Conservation (phyloP, 257 asterid species). For the Mentha longifolia region DNA sequence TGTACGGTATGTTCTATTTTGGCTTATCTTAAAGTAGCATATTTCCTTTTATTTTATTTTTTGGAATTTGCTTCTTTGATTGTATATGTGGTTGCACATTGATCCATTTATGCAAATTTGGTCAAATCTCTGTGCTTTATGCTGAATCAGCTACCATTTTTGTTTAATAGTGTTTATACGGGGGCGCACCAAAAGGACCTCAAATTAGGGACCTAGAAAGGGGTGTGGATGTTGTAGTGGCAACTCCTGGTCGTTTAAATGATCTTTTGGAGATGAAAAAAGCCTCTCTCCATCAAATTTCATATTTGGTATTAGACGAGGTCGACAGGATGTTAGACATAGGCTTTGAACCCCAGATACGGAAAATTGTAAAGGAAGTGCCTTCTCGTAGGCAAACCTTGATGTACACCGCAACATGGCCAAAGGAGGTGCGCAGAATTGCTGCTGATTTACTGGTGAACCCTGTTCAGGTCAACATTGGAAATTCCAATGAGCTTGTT, state of each 20-base stretch:
- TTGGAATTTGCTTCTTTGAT: neutral
- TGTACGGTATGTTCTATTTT: constrained; percentile 72
- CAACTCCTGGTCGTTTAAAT: constrained; percentile 95
- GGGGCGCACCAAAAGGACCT: constrained; percentile 88
- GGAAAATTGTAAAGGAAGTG: constrained; percentile 90
- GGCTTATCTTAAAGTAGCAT: constrained; percentile 4
- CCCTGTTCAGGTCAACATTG: constrained; percentile 92
- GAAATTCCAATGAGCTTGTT: constrained; percentile 81
- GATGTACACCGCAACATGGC: constrained; percentile 98
- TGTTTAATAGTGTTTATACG: constrained; percentile 66
- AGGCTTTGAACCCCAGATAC: constrained; percentile 98
- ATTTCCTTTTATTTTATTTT: constrained; percentile 7
- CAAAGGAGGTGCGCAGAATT: constrained; percentile 85
- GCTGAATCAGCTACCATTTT: constrained; percentile 32
- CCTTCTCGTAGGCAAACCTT: constrained; percentile 86
- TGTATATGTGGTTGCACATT: constrained; percentile 2
- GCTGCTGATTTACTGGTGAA: constrained; percentile 81
- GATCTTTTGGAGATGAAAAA: constrained; percentile 86
- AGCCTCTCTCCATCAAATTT: constrained; percentile 75
- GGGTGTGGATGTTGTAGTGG: constrained; percentile 88
- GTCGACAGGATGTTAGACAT: constrained; percentile 99
- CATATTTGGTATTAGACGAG: constrained; percentile 92
- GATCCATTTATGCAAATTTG: too few species aligned
- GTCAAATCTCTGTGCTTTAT: constrained; percentile 14
- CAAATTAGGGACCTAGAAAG: constrained; percentile 75